A percentile compares a stretch with the other conserved stretches of the same genome.
Evolutionary conservation across 2,329 filamentous ascomycete species (phyloP).

Genomic region (Fusarium sp.): DNA sequence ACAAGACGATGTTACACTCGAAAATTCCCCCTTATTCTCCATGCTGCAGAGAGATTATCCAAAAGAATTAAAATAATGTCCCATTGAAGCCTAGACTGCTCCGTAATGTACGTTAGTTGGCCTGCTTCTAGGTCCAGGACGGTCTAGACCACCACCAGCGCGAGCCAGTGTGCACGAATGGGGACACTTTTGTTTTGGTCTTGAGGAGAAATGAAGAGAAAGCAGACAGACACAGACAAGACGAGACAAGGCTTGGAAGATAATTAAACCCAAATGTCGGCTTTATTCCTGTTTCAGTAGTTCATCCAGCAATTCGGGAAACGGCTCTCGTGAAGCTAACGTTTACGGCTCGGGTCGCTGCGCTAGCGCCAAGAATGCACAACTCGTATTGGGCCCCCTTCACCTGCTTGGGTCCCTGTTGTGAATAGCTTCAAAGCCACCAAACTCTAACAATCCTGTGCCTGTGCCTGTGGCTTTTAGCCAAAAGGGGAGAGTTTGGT

Average conservation of each 20-base stretch:
- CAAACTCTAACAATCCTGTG: neutral
- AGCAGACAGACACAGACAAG: no score
- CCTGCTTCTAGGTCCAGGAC: neutral
- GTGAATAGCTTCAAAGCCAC: neutral
- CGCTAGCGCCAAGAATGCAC: constrained; percentile 16
- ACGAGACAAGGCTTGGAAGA: neutral
- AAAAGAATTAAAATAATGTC: neutral
- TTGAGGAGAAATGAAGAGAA: neutral
- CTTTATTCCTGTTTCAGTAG: neutral
- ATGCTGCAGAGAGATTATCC: neutral
- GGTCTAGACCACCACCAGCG: neutral
- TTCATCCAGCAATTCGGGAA: neutral
- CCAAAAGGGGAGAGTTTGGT: neutral
- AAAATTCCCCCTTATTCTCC: neutral
- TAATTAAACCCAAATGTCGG: neutral
- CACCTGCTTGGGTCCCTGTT: neutral
- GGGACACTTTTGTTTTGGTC: neutral
- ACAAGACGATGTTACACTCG: neutral
- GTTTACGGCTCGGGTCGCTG: constrained; percentile 37
- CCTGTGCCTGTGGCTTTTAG: neutral
- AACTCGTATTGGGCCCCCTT: neutral
- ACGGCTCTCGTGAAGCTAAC: neutral
- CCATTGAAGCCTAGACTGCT: neutral
- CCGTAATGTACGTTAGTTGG: neutral
- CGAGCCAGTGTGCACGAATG: neutral